Evolutionary conservation across 768 basidiomycete genomes (phyloP).

Genomic region (Chalciporus piperatus): DNA sequence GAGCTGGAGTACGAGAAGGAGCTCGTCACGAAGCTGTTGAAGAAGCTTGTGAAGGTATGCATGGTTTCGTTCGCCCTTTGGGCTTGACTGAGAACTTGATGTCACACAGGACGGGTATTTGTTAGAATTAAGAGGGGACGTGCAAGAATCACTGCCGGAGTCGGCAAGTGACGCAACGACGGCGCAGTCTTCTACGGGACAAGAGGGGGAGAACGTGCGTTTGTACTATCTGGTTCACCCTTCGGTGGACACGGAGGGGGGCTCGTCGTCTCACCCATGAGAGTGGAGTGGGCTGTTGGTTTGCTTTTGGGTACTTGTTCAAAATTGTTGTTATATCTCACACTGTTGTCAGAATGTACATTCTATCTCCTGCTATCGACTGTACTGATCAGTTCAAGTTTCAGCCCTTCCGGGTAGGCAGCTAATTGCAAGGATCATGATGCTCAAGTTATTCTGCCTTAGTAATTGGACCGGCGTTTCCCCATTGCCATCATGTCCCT

Average conservation of each 20-base stretch:
- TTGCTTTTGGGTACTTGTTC: constrained; percentile 5
- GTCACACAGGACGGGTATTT: constrained; percentile 72
- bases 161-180: constrained; percentile 58
- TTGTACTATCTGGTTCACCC: constrained; percentile 92
- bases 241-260: constrained; percentile 68
- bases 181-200: constrained; percentile 44
- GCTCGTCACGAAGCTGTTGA: constrained; percentile 84
- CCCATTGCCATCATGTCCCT: no score
- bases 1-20: constrained; percentile 90
- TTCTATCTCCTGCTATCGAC: neutral
- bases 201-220: constrained; percentile 57
- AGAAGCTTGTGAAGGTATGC: constrained; percentile 85
- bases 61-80: neutral
- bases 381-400: neutral
- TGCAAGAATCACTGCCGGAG: constrained; percentile 69
- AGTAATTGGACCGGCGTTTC: no score
- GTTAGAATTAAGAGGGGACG: constrained; percentile 79
- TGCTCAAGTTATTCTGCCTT: no score
- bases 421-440: no score
- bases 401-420: neutral
- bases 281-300: neutral
- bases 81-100: constrained; percentile 2
- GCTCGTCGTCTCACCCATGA: constrained; percentile 35
- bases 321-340: constrained; percentile 6
- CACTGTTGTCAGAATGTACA: constrained; percentile 3